phyloP scores from a whole-genome alignment of 805 yeast genomes.

The Candida boleticola region DNA sequence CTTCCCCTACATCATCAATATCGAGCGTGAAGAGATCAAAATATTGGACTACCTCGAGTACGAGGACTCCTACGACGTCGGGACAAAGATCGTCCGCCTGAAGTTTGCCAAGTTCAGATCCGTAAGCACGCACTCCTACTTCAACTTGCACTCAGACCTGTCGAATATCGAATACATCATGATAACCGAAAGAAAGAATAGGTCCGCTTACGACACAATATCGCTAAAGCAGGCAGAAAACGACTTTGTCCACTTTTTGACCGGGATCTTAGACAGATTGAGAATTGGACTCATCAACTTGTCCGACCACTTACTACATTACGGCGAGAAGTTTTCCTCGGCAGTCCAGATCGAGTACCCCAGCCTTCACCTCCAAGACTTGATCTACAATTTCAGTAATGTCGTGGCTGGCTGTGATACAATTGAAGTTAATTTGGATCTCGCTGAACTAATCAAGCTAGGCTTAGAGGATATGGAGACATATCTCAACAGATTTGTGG shows the following conservation, averaged over 20 bases:
- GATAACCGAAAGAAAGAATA: not conserved
- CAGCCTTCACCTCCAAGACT: slow-evolving; percentile 3
- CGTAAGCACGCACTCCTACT: slow-evolving; percentile 11
- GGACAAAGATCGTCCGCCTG: slow-evolving; percentile 8
- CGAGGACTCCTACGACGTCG: slow-evolving; percentile 8
- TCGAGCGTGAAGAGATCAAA: slow-evolving; percentile 15
- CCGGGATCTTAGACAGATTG: not conserved
- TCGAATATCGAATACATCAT: not conserved
- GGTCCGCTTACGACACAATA: not conserved
- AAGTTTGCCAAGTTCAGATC: slow-evolving; percentile 7
- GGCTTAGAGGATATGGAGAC: slow-evolving; percentile 4
- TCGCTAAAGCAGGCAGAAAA: slow-evolving; percentile 9
- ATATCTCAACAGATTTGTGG: slow-evolving; percentile 7
- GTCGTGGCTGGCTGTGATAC: slow-evolving; percentile 11
- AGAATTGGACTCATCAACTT: not conserved
- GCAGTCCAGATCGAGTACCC: slow-evolving; percentile 11
- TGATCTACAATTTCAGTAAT: slow-evolving; percentile 2
- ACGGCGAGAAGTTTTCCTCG: slow-evolving; percentile 7
- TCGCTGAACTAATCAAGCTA: slow-evolving; percentile 8
- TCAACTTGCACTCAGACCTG: slow-evolving; percentile 11
- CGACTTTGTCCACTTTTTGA: slow-evolving; percentile 1
- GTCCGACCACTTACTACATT: not conserved
- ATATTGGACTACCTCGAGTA: slow-evolving; percentile 12
- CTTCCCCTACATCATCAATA: slow-evolving; percentile 10
- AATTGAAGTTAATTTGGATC: slow-evolving; percentile 10